Conservation (phyloP, 345 rosid species). For the Euphorbia peplus region DNA sequence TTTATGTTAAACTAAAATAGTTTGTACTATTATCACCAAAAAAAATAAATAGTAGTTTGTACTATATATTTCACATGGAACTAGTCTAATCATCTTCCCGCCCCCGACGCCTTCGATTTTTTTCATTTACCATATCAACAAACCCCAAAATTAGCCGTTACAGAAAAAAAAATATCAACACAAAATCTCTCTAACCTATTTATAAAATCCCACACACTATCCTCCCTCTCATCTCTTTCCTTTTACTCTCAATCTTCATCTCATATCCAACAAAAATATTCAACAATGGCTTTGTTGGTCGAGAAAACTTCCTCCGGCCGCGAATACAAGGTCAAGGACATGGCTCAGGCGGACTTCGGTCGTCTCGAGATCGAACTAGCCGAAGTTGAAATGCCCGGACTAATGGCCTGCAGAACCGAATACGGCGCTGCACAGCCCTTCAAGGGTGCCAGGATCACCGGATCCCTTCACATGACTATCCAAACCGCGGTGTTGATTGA, state of each 20-base stretch:
- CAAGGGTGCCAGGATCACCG: constrained; percentile 83
- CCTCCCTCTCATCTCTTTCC: background rate
- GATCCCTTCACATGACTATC: constrained; percentile 93
- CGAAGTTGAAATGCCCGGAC: constrained; percentile 88
- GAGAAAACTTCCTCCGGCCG: constrained; percentile 77
- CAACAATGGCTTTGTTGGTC: constrained; percentile 58
- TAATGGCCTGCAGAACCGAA: constrained; percentile 73
- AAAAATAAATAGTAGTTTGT: too few relatives aligned
- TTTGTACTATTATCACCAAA: too few relatives aligned
- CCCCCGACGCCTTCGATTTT: too few relatives aligned
- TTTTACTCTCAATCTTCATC: background rate
- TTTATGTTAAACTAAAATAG: too few relatives aligned
- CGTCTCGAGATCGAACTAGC: constrained; percentile 81
- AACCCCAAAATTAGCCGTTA: too few relatives aligned
- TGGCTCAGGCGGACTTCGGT: constrained; percentile 91
- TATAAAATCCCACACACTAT: too few relatives aligned
- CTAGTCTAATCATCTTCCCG: too few relatives aligned
- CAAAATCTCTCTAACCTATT: too few relatives aligned
- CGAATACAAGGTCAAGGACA: constrained; percentile 84
- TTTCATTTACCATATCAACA: too few relatives aligned
- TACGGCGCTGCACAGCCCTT: constrained; percentile 81
- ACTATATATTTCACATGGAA: too few relatives aligned
- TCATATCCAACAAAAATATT: background rate
- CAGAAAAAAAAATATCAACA: too few relatives aligned
- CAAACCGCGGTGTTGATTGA: constrained; percentile 91